Percentiles rank a stretch among this genome's conserved stretches.
Evolutionary conservation across 768 basidiomycete species (phyloP).

Genomic region (Chalciporus chontae): DNA sequence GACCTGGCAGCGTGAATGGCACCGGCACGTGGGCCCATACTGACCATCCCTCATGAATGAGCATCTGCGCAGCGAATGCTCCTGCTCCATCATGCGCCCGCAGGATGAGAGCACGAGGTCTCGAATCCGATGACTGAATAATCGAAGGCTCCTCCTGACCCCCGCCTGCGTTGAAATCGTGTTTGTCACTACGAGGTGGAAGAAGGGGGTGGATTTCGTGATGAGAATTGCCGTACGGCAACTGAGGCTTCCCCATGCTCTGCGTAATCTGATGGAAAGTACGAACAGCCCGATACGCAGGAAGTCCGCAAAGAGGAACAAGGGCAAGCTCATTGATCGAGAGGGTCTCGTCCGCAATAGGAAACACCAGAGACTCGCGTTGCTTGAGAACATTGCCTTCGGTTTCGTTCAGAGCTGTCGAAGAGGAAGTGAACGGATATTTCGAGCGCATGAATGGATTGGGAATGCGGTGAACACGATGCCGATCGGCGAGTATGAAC

Average conservation of each 20-base stretch:
- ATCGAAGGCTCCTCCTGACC: constrained; percentile 15
- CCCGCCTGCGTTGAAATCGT: constrained; percentile 25
- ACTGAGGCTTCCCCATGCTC: constrained; percentile 19
- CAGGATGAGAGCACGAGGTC: constrained; percentile 56
- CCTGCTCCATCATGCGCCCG: constrained; percentile 73
- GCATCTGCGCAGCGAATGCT: constrained; percentile 75
- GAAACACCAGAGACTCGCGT: constrained; percentile 9
- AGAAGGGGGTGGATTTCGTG: constrained; percentile 27
- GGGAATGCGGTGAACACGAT: constrained; percentile 70
- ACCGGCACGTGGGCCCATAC: constrained; percentile 68
- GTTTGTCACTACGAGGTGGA: constrained; percentile 22
- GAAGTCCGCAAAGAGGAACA: constrained; percentile 72
- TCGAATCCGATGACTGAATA: constrained; percentile 15
- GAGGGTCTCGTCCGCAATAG: constrained; percentile 22
- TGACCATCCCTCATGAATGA: constrained; percentile 63
- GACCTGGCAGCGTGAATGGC: constrained; percentile 31
- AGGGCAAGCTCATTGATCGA: constrained; percentile 75
- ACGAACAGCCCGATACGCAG: constrained; percentile 79
- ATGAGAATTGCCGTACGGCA: constrained; percentile 25
- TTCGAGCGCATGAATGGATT: constrained; percentile 46
- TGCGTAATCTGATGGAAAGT: constrained; percentile 46
- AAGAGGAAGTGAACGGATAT: constrained; percentile 18
- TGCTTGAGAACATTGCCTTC: constrained; percentile 7
- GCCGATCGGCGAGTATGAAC: constrained; percentile 80
- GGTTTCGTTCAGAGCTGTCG: constrained; percentile 4